A percentile compares a stretch with the other conserved stretches of the same genome.
Conservation (phyloP, 495 filamentous ascomycete genomes). For the Talaromyces proteolyticus region DNA sequence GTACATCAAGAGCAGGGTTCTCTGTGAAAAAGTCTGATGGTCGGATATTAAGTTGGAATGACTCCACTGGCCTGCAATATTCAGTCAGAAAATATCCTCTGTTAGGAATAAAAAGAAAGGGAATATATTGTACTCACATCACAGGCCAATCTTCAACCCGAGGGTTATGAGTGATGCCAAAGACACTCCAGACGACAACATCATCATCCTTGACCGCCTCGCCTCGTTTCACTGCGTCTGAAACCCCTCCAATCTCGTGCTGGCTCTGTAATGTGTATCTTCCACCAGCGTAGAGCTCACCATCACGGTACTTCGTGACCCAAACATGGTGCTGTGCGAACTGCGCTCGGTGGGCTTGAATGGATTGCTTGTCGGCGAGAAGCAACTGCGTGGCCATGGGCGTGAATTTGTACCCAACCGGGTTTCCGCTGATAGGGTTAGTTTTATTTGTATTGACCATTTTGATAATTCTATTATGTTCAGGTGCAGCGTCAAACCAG, state of each 20-base stretch:
- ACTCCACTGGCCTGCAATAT: slow-evolving; percentile 42
- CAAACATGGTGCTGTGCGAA: slow-evolving; percentile 86
- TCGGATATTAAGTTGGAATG: slow-evolving; percentile 60
- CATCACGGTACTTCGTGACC: slow-evolving; percentile 72
- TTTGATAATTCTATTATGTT: slow-evolving; percentile 70
- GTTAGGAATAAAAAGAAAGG: neutral
- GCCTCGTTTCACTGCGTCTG: slow-evolving; percentile 48
- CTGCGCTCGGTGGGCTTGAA: slow-evolving; percentile 73
- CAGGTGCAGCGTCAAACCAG: slow-evolving; percentile 61
- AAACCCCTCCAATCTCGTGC: slow-evolving; percentile 51
- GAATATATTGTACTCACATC: slow-evolving; percentile 53
- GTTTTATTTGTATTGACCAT: slow-evolving; percentile 65
- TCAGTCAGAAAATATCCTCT: neutral
- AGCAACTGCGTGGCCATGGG: slow-evolving; percentile 73
- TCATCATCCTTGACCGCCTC: slow-evolving; percentile 45
- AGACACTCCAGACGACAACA: slow-evolving; percentile 46
- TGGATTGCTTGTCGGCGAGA: slow-evolving; percentile 66
- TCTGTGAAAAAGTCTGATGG: slow-evolving; percentile 70
- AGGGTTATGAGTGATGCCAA: slow-evolving; percentile 61
- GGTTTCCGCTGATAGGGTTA: slow-evolving; percentile 70
- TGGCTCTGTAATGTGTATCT: slow-evolving; percentile 81
- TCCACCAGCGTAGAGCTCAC: slow-evolving; percentile 79
- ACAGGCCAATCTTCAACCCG: slow-evolving; percentile 62
- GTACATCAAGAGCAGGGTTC: slow-evolving; percentile 72
- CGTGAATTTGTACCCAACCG: slow-evolving; percentile 77